Conservation (phyloP, 1,284 basidiomycete genomes). For the Agroathelia rolfsii region DNA sequence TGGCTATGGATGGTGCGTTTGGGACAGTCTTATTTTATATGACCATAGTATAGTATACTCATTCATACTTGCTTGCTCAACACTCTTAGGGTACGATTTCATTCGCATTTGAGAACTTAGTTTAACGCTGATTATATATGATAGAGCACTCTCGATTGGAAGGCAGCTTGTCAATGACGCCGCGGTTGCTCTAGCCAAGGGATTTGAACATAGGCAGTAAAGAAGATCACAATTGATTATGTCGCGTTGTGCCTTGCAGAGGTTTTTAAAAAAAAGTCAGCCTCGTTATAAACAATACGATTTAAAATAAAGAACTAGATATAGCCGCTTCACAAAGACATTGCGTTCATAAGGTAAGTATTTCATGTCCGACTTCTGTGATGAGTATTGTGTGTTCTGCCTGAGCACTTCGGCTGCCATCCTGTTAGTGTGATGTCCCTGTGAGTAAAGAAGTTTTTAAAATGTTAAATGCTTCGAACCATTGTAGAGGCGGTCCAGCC, state of each 20-base stretch:
- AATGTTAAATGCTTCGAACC: conserved; percentile 30
- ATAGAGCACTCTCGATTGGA: conserved; percentile 39
- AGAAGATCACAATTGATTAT: no score
- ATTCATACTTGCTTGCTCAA: conserved; percentile 3
- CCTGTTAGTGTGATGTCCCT: conserved; percentile 24
- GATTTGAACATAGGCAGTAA: no score
- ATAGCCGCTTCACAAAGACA: no score
- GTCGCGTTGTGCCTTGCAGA: no score
- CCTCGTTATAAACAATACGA: no score
- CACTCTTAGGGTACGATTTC: conserved; percentile 1
- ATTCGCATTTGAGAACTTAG: conserved; percentile 3
- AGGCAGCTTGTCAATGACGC: conserved; percentile 47
- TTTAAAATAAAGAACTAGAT: no score
- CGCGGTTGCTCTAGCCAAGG: conserved; percentile 33
- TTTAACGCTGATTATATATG: conserved; percentile 8
- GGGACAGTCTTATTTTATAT: conserved; percentile 6
- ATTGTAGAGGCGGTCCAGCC: conserved; percentile 84
- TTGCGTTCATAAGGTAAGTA: no score
- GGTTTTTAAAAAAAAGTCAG: no score
- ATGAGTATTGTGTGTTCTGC: conserved; percentile 84
- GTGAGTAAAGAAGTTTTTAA: conserved; percentile 2
- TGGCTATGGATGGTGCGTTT: conserved; percentile 56
- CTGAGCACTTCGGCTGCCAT: conserved; percentile 73
- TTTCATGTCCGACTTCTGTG: conserved; percentile 60
- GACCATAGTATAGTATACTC: conserved; percentile 13